These are phyloP conservation scores for Cymodocea nodosa DNA, from an alignment of 116 monocot species.

Conservation along the genomic window DNA sequence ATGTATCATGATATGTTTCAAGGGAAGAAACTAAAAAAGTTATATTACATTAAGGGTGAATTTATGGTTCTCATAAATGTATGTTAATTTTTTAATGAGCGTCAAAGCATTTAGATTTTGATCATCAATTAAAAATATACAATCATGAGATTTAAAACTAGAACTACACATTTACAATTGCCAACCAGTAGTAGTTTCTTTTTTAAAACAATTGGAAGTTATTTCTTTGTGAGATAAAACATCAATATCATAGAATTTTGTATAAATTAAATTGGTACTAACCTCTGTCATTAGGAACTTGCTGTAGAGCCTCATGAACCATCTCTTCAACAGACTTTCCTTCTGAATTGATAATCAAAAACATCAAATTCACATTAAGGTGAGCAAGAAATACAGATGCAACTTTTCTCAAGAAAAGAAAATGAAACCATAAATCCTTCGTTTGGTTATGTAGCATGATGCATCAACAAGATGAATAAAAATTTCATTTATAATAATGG, in stretches of 20 bases:
- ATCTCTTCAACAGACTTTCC: conserved; percentile 98
- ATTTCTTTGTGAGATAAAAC: too few species aligned
- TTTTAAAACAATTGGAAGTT: too few species aligned
- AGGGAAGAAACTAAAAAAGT: background rate
- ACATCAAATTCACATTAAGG: background rate
- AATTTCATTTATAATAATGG: background rate
- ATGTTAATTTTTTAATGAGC: too few species aligned
- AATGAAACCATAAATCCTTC: background rate
- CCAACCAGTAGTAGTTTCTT: too few species aligned
- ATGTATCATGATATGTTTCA: conserved; percentile 3
- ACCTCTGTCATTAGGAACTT: conserved; percentile 81
- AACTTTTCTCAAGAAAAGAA: background rate
- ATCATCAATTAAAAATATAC: too few species aligned
- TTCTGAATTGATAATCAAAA: conserved; percentile 43
- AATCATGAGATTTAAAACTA: too few species aligned
- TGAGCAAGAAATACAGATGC: background rate
- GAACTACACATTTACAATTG: too few species aligned
- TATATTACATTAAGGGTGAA: too few species aligned
- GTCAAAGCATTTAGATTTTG: too few species aligned
- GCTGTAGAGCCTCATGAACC: conserved; percentile 92
- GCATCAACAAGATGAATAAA: background rate
- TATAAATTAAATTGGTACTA: conserved; percentile 9
- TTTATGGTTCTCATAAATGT: too few species aligned
- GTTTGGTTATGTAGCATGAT: background rate
- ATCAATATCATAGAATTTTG: too few species aligned